A percentile compares a stretch with the other conserved stretches of the same genome.
Evolutionary conservation across 1,284 basidiomycete genomes (phyloP).

Genomic region (Serendipita sp.): DNA sequence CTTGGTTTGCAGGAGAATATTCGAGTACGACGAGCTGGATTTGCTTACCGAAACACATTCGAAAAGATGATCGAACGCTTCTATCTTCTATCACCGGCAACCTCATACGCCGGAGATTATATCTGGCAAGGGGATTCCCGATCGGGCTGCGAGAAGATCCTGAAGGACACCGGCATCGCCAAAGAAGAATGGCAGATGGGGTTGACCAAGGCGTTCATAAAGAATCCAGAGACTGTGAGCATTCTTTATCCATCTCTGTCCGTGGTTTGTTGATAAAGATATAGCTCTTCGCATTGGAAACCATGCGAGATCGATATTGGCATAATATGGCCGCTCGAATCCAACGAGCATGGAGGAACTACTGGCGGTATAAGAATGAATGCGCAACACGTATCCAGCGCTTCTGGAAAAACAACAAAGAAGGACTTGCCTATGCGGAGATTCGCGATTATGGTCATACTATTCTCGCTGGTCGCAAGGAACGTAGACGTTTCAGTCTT

Average conservation of each 20-base stretch:
- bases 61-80: constrained; percentile 99
- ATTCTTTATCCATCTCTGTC: neutral
- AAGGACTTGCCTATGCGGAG: constrained; percentile 76
- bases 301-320: constrained; percentile 98
- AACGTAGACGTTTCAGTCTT: constrained; percentile 84
- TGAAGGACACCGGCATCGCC: constrained; percentile 89
- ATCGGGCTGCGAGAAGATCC: constrained; percentile 85
- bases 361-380: constrained; percentile 88
- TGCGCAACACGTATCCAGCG: constrained; percentile 91
- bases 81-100: constrained; percentile 87
- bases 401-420: constrained; percentile 99
- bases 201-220: constrained; percentile 96
- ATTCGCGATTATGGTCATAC: constrained; percentile 90
- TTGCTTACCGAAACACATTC: constrained; percentile 95
- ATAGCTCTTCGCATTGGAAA: constrained; percentile 93
- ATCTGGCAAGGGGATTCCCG: constrained; percentile 87
- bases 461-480: constrained; percentile 82
- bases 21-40: constrained; percentile 89
- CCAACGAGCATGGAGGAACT: constrained; percentile 92
- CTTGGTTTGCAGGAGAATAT: constrained; percentile 98
- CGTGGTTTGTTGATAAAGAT: constrained; percentile 7
- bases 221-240: constrained; percentile 91
- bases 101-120: constrained; percentile 97
- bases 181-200: constrained; percentile 99
- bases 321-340: constrained; percentile 98